Conservation (phyloP, 192 early-diverging fungal genomes). For the Podila epigama region DNA sequence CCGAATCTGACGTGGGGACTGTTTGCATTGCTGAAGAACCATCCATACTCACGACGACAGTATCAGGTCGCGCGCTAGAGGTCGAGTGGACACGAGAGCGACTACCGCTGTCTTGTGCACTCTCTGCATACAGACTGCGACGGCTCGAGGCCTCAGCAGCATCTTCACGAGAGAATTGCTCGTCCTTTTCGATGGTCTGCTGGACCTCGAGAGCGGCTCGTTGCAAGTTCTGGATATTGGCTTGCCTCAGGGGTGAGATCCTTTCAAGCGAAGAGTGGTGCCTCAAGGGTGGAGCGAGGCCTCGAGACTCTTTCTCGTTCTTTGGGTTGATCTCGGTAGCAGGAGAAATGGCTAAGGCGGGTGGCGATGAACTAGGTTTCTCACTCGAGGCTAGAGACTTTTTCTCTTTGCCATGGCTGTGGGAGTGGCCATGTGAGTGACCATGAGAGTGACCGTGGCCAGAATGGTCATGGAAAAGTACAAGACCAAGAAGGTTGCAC, state of each 20-base stretch:
- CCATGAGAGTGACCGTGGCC: constrained; percentile 31
- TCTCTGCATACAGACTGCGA: neutral
- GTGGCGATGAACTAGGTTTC: neutral
- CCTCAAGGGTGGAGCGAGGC: neutral
- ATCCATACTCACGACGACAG: constrained; percentile 10
- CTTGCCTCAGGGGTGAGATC: constrained; percentile 26
- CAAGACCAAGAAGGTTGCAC: constrained; percentile 81
- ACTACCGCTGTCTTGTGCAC: too few species aligned
- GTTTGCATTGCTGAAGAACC: neutral
- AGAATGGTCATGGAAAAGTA: constrained; percentile 78
- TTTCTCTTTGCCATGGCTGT: constrained; percentile 54
- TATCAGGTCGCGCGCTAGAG: neutral
- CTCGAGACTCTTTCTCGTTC: neutral
- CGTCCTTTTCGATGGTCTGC: constrained; percentile 23
- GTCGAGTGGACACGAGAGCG: neutral
- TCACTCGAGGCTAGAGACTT: neutral
- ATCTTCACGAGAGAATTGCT: constrained; percentile 1
- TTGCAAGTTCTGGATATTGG: constrained; percentile 28
- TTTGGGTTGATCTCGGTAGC: neutral
- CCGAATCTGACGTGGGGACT: too few species aligned
- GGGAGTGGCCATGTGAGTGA: constrained; percentile 61
- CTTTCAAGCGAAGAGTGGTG: constrained; percentile 22
- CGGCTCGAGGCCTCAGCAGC: neutral
- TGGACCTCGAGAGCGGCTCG: constrained; percentile 27
- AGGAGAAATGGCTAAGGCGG: neutral